phyloP scores from a whole-genome alignment of 495 filamentous ascomycete genomes.

The Neurospora tetraspora region DNA sequence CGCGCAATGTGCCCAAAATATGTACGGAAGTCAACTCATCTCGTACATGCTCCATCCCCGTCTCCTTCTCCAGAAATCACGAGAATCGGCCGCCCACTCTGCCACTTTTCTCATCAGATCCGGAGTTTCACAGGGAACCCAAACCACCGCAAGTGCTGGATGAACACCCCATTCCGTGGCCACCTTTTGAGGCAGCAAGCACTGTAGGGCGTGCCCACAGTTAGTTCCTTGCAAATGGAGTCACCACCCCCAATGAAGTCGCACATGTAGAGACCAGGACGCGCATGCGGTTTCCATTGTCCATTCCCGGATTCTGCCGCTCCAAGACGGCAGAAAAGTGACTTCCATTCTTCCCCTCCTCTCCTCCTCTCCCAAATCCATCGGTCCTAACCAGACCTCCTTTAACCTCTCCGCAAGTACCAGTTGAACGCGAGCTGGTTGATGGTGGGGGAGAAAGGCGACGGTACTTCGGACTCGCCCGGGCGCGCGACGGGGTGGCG shows the following conservation, averaged over 20 bases:
- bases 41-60: neutral
- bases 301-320: neutral
- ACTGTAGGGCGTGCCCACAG: neutral
- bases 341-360: neutral
- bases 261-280: neutral
- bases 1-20: neutral
- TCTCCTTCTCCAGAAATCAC: neutral
- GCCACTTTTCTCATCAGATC: neutral
- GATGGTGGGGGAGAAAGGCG: constrained; percentile 57
- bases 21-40: neutral
- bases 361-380: neutral
- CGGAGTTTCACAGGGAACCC: neutral
- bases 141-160: neutral
- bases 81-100: neutral
- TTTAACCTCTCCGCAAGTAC: constrained; percentile 80
- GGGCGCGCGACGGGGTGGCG: constrained; percentile 89
- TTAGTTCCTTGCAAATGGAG: neutral
- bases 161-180: too few species aligned
- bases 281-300: neutral
- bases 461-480: constrained; percentile 81
- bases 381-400: neutral
- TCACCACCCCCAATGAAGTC: neutral
- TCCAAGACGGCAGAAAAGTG: neutral
- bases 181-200: neutral
- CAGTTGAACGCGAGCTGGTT: constrained; percentile 79